These are phyloP conservation scores for Rhodotorula babjevae DNA, from an alignment of 768 basidiomycete genomes.

Conservation along the genomic window DNA sequence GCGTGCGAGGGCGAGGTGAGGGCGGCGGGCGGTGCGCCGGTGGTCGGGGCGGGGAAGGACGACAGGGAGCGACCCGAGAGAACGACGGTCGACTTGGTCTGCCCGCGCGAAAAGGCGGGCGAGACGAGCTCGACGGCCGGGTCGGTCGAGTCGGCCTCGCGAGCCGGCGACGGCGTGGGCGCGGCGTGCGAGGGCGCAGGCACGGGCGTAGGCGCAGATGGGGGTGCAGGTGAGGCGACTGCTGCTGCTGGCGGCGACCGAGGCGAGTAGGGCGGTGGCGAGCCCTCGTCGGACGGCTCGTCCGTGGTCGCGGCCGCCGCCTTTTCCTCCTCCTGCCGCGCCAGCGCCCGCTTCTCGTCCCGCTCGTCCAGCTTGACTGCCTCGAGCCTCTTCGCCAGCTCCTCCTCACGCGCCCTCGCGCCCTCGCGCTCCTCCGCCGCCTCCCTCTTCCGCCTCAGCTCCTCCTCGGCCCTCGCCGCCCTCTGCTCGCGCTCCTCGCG, in stretches of 20 bases:
- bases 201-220: not conserved
- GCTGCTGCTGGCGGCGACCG: not conserved
- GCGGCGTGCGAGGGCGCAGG: not conserved
- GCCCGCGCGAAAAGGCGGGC: not conserved
- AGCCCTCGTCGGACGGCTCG: not conserved
- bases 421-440: not conserved
- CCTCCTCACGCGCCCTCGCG: not conserved
- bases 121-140: constrained; percentile 4
- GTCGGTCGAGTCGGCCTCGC: not conserved
- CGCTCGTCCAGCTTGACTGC: not conserved
- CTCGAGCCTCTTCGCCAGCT: not conserved
- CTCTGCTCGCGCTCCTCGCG: not conserved
- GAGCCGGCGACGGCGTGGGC: too few relatives aligned
- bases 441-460: not conserved
- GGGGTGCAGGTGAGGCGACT: not conserved
- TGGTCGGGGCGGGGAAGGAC: constrained; percentile 3
- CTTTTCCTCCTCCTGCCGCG: not conserved
- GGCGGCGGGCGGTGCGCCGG: not conserved
- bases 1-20: not conserved
- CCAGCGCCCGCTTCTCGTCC: not conserved
- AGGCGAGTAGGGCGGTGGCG: constrained; percentile 26
- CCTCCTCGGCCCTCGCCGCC: not conserved
- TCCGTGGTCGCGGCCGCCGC: not conserved
- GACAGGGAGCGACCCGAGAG: constrained; percentile 11
- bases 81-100: not conserved